Evolutionary conservation across 1,139 yeast species (phyloP), one percentile per base, ranked within the genome.

Genomic region (Zygosaccharomyces sapae): DNA sequence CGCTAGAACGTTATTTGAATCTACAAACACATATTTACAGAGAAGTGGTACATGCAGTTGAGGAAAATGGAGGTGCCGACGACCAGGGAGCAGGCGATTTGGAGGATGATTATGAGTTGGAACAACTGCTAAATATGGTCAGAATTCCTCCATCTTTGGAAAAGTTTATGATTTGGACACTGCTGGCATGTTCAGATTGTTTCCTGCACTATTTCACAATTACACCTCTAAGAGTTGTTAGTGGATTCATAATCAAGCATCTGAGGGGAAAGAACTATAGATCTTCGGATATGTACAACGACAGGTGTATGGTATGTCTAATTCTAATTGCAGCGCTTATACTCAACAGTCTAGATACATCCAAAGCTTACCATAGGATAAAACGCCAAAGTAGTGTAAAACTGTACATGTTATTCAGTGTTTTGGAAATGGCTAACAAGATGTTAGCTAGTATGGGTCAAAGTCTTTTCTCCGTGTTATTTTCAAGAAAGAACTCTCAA

Each of bases 341-440:
- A 35, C 76, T 76, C 41, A 69, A 69, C 43, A 62, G 72, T 13
- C 68, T 90, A 13, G 97, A 92, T 59, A 84, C 95, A 1, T 86
- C 95, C 33, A 77, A 81, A 57, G 81, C 90, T 48, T 92, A 92
- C 65, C 98, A 92, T 63, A 86, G 83, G 52, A 87, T 92, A 38
- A 75, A 96, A 46, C 92, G 96, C 10, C 97, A 90, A 62, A 88
- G 96, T 0, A 94, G 95, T 16, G 86, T 92, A 53, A 92, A 90
- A 62, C 74, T 92, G 38, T 92, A 89, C 61, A 96, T 92, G 50
- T 83, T 88, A 83, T 92, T 87, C 66, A 94, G 94, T 29, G 94
- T 90, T 0, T 69, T 92, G 46, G 98, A 92, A 59, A 87, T 90
- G 45, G 86, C 88, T 9, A 97, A 92, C 62, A 86, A 87, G 62